Evolutionary conservation across 2,329 filamentous ascomycete genomes (phyloP), one percentile per base, ranked within the genome.

Genomic region (Truncatella angustata): DNA sequence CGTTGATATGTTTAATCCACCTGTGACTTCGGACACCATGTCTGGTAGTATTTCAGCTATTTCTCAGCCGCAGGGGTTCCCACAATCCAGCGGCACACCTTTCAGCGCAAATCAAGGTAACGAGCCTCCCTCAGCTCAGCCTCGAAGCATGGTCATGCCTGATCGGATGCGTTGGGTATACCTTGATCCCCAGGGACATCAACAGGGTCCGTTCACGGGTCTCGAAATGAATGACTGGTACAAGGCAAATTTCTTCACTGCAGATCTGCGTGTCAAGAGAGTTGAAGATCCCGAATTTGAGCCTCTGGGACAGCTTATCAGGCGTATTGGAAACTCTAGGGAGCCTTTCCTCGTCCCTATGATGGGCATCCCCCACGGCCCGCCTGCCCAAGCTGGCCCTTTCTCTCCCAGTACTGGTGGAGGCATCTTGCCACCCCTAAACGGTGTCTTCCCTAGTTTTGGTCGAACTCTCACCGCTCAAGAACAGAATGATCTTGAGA

Each of bases 201-300:
- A 91, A 5, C 94, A 99, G 66, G 94, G 94, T 0, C 94, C 94
- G 0, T 99, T 94, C 73, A 97, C 91, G 35, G 94, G 94, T 1
- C 75, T 99, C 46, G 94, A 99, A 71, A 99, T 99, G 94, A 95
- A 99, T 61, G 95, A 99, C 63, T 99, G 94, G 94, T 99, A 97
- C 73, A 97, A 97, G 69, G 93, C 92, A 34, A 92, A 93, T 42
- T 99, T 97, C 74, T 99, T 99, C 72, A 96, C 91, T 0, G 87
- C 93, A 0, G 93, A 99, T 62, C 78, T 99, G 18, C 84, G 95
- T 39, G 94, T 99, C 28, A 97, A 95, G 75, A 96, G 96, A 68
- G 78, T 93, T 4, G 94, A 99, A 67, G 94, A 99, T 64, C 77
- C 80, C 0, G 93, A 99, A 46, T 99, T 97, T 63, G 94, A 99